These are phyloP conservation scores for Ormosia emarginata DNA, from an alignment of 306 rosid genomes.

Conservation along the genomic window DNA sequence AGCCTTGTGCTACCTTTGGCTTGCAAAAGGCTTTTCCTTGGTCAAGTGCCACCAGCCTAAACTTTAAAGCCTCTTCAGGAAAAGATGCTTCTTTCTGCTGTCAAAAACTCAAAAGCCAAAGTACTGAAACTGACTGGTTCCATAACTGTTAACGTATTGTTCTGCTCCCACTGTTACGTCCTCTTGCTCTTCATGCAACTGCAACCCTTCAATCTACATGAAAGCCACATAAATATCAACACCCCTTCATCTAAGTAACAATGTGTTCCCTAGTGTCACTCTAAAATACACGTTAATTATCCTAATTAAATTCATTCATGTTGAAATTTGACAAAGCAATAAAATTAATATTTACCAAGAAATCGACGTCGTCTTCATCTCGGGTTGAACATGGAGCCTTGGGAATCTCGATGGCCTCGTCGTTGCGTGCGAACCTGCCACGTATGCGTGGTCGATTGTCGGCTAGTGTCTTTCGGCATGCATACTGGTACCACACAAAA, in stretches of 20 bases:
- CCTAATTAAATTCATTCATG: not conserved
- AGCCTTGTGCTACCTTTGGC: slow-evolving; percentile 3
- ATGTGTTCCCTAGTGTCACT: not conserved
- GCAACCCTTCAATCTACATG: slow-evolving; percentile 53
- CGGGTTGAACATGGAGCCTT: slow-evolving; percentile 56
- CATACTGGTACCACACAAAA: slow-evolving; percentile 54
- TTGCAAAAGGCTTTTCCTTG: slow-evolving; percentile 17
- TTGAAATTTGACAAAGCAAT: not conserved
- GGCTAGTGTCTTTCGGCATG: slow-evolving; percentile 93
- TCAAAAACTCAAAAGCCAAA: slow-evolving; percentile 41
- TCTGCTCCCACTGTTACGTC: slow-evolving; percentile 36
- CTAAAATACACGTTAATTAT: not conserved
- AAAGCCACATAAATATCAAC: not conserved
- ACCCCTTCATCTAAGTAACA: not conserved
- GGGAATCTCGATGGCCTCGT: slow-evolving; percentile 54
- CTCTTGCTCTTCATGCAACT: slow-evolving; percentile 51
- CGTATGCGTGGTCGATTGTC: slow-evolving; percentile 94
- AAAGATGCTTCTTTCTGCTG: slow-evolving; percentile 7
- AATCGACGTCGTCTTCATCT: slow-evolving; percentile 69
- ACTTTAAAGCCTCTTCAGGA: not conserved
- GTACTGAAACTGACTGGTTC: slow-evolving; percentile 46
- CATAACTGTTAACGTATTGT: slow-evolving; percentile 37
- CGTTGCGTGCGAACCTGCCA: slow-evolving; percentile 95
- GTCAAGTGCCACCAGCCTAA: slow-evolving; percentile 22
- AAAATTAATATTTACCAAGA: slow-evolving; percentile 55